Base-by-base conservation (phyloP, 2,329 filamentous ascomycete species). In the Alternaria rosae region DNA sequence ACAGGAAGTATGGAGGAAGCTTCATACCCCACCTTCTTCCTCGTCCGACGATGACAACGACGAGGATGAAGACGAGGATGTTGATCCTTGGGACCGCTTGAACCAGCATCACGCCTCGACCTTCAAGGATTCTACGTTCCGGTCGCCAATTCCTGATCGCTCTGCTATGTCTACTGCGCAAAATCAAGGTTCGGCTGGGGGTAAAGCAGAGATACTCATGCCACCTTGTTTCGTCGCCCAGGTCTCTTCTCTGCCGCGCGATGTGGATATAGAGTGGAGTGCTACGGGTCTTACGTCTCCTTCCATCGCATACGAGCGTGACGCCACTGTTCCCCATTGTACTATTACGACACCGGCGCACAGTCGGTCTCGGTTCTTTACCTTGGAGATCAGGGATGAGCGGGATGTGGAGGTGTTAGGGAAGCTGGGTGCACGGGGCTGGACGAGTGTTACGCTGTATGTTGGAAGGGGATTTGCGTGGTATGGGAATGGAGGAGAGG, bases 251-350 rank as follows among this genome's bases (percentile, higher is more conserved):
- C 84, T 99, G 12, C 95, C 95, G 1, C 87, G 92, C 20, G 84
- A 82, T 15, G 90, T 91, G 26, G 84, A 84, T 38, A 87, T 97
- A 11, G 95, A 99, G 81, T 99, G 94, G 94, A 90, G 92, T 69
- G 89, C 90, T 59, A 75, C 87, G 4, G 91, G 92, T 0, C 78
- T 91, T 7, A 59, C 68, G 0, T 44, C 45, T 13, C 6, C 28
- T 6, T 47, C 48, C 2, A 50, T 67, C 44, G 20, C 38, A 3
- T 47, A 38, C 20, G 13, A 25, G 8, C 44, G 25, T 5, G 11
- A 47, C 17, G 13, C 42, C 7, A 35, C 57, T 15, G 11, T 5
- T 6, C 47, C 59, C 0, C 25, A 38, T 20, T 6, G 38, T 9
- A 61, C 54, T 4, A 32, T 26, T 3, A 56, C 57, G 8, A 9